These are phyloP conservation scores for Penicillium silybi DNA, from an alignment of 495 filamentous ascomycete genomes.

Conservation along the genomic window DNA sequence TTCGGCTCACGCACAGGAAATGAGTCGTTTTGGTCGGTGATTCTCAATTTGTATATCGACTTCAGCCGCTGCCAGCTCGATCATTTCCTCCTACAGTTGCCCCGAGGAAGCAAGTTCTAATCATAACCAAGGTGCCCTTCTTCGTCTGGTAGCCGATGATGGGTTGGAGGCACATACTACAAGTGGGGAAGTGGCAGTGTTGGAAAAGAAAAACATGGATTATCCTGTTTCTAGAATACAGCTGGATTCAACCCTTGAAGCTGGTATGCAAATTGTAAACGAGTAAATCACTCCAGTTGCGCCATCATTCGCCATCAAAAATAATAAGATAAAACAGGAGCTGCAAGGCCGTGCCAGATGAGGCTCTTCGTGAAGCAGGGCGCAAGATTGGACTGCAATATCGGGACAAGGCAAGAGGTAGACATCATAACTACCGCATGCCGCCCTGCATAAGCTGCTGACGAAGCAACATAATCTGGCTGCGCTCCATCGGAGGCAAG, in stretches of 20 bases:
- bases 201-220: background rate
- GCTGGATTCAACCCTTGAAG: background rate
- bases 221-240: background rate
- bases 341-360: background rate
- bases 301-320: constrained; percentile 8
- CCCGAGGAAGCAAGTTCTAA: no score
- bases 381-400: background rate
- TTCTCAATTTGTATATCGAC: no score
- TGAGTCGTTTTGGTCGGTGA: no score
- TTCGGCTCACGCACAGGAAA: no score
- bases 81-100: no score
- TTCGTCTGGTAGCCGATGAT: background rate
- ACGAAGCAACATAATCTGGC: constrained; percentile 70
- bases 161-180: background rate
- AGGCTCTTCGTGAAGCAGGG: background rate
- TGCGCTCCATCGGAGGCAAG: constrained; percentile 65
- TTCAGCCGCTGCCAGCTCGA: no score
- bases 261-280: constrained; percentile 2
- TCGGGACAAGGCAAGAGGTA: background rate
- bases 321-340: background rate
- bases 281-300: constrained; percentile 6
- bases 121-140: no score
- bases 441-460: constrained; percentile 50
- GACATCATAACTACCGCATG: constrained; percentile 29
- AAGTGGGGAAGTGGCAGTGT: no score